Evolutionary conservation across 192 early-diverging fungal genomes (phyloP).

Genomic region (Gonapodya prolifera): DNA sequence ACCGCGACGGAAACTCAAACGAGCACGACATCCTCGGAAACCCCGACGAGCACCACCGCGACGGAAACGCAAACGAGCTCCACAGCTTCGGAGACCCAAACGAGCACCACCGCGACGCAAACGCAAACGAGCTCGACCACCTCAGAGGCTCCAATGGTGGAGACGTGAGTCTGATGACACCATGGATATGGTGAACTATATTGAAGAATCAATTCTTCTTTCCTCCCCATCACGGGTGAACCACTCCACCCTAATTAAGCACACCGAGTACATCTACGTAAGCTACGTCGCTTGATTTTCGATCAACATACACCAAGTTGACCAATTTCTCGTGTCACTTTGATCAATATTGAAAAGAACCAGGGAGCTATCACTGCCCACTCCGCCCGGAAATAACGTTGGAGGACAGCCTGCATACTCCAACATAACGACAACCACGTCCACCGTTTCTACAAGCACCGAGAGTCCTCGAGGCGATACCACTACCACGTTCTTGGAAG

Average conservation of each 20-base stretch:
- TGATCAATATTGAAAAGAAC: neutral
- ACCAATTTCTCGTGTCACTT: too few species aligned
- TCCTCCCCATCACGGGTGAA: too few species aligned
- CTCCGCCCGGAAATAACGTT: neutral
- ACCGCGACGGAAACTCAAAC: neutral
- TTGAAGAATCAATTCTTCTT: neutral
- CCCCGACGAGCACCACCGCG: neutral
- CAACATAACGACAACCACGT: neutral
- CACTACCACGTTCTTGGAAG: neutral
- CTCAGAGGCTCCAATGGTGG: neutral
- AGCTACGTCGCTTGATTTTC: too few species aligned
- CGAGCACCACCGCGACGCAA: neutral
- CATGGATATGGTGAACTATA: neutral
- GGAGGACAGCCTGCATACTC: neutral
- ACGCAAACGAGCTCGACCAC: neutral
- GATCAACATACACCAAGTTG: too few species aligned
- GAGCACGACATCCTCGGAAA: neutral
- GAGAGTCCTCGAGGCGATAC: neutral
- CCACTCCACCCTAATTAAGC: neutral
- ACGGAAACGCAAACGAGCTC: neutral
- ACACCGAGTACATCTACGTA: neutral
- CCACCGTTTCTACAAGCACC: neutral
- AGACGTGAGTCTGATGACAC: neutral
- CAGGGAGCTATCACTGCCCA: neutral
- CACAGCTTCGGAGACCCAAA: neutral